phyloP scores from a whole-genome alignment of 108 stramenopile genomes.

The Nitzschia putrida region DNA sequence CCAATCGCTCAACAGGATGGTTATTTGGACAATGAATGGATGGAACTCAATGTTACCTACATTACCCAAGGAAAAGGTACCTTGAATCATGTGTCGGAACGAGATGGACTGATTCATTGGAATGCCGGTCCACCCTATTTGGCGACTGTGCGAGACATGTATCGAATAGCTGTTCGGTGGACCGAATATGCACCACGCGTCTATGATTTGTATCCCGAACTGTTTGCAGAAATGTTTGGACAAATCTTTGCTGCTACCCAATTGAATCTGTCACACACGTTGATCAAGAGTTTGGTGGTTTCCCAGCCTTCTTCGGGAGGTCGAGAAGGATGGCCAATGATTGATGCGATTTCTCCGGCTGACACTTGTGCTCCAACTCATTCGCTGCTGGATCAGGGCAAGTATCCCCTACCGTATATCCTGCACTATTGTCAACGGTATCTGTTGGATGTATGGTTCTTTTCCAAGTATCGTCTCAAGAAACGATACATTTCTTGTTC shows the following conservation, averaged over 20 bases:
- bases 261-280: conserved; percentile 62
- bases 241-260: conserved; percentile 72
- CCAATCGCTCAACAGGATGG: conserved; percentile 92
- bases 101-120: conserved; percentile 59
- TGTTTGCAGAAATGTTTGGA: conserved; percentile 88
- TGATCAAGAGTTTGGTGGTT: conserved; percentile 70
- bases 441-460: conserved; percentile 53
- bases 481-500: conserved; percentile 51
- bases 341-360: conserved; percentile 31
- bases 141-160: conserved; percentile 41
- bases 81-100: conserved; percentile 40
- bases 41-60: conserved; percentile 62
- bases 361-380: conserved; percentile 14
- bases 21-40: conserved; percentile 80
- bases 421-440: conserved; percentile 81
- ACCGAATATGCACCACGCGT: neutral
- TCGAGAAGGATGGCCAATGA: conserved; percentile 72
- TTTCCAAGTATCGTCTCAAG: conserved; percentile 53
- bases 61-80: conserved; percentile 50
- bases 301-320: conserved; percentile 32
- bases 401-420: conserved; percentile 4
- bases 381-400: neutral
- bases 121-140: conserved; percentile 92
- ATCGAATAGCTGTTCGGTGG: neutral
- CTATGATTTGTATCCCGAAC: conserved; percentile 21